phyloP scores from a whole-genome alignment of 1,284 basidiomycete genomes.

The Cryptococcus jaspeensis region DNA sequence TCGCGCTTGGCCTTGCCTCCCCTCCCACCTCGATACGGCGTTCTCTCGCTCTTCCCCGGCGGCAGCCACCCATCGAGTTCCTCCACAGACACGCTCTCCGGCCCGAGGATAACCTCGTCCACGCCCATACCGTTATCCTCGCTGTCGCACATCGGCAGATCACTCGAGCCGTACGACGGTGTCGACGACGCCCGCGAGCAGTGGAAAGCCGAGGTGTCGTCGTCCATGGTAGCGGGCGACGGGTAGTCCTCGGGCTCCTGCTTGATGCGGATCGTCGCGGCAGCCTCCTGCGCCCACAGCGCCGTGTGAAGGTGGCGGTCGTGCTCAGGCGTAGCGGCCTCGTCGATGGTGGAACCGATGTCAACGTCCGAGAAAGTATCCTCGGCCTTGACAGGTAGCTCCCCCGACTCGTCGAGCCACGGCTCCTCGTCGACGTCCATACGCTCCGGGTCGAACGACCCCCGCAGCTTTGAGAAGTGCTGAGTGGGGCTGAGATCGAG shows the following conservation, averaged over 20 bases:
- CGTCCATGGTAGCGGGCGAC: slow-evolving; percentile 35
- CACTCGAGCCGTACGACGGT: slow-evolving; percentile 36
- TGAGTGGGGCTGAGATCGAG: slow-evolving; percentile 36
- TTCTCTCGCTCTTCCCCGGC: slow-evolving; percentile 19
- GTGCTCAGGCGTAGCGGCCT: slow-evolving; percentile 39
- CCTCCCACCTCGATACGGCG: slow-evolving; percentile 23
- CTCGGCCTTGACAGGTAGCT: slow-evolving; percentile 43
- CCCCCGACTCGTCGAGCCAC: slow-evolving; percentile 44
- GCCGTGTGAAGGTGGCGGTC: slow-evolving; percentile 42
- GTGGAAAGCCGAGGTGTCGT: slow-evolving; percentile 20
- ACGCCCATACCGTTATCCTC: slow-evolving; percentile 17
- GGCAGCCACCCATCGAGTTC: slow-evolving; percentile 47
- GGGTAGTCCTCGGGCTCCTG: slow-evolving; percentile 44
- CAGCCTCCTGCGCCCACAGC: slow-evolving; percentile 42
- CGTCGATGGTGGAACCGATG: slow-evolving; percentile 33
- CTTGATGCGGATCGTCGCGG: slow-evolving; percentile 36
- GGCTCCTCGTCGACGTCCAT: slow-evolving; percentile 38
- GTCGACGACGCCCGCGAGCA: slow-evolving; percentile 24
- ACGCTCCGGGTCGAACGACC: slow-evolving; percentile 29
- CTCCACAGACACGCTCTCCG: slow-evolving; percentile 44
- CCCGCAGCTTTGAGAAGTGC: slow-evolving; percentile 27
- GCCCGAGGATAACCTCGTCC: slow-evolving; percentile 37
- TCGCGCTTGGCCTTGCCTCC: slow-evolving; percentile 10
- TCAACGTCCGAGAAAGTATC: slow-evolving; percentile 42
- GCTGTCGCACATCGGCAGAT: slow-evolving; percentile 33